A percentile compares a stretch with the other conserved stretches of the same genome.
These are phyloP conservation scores for Nicotiana rustica DNA, from an alignment of 305 asterid genomes.

Conservation along the genomic window DNA sequence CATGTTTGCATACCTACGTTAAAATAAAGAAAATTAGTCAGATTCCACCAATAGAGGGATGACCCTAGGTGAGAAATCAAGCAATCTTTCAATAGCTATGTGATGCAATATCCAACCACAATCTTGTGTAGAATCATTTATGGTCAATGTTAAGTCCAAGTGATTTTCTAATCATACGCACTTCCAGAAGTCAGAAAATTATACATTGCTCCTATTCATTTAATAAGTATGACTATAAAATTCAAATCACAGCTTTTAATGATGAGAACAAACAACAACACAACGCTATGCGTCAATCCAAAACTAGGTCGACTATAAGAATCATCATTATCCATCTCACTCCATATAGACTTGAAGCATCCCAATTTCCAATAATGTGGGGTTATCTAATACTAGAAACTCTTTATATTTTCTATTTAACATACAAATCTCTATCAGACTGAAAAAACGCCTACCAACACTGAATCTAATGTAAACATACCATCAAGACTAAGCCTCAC, in stretches of 20 bases:
- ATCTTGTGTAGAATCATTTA: neutral
- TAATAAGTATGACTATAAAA: neutral
- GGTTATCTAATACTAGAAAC: neutral
- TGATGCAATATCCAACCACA: conserved; percentile 23
- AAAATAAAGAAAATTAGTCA: neutral
- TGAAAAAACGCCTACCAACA: neutral
- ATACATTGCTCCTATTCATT: neutral
- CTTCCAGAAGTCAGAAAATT: neutral
- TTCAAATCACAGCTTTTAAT: neutral
- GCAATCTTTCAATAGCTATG: conserved; percentile 19
- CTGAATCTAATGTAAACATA: neutral
- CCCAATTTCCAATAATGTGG: neutral
- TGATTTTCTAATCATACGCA: neutral
- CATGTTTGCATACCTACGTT: conserved; percentile 93
- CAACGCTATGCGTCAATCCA: conserved; percentile 9
- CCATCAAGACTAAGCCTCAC: conserved; percentile 8
- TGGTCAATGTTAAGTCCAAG: neutral
- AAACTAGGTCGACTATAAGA: neutral
- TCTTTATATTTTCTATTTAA: neutral
- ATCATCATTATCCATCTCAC: conserved; percentile 1
- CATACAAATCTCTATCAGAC: neutral
- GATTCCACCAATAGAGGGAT: conserved; percentile 29
- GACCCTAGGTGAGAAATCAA: conserved; percentile 8
- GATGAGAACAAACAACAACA: neutral
- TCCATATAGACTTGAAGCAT: neutral